Base-by-base conservation (phyloP, 108 stramenopile species). In the Skeletonema tropicum region DNA sequence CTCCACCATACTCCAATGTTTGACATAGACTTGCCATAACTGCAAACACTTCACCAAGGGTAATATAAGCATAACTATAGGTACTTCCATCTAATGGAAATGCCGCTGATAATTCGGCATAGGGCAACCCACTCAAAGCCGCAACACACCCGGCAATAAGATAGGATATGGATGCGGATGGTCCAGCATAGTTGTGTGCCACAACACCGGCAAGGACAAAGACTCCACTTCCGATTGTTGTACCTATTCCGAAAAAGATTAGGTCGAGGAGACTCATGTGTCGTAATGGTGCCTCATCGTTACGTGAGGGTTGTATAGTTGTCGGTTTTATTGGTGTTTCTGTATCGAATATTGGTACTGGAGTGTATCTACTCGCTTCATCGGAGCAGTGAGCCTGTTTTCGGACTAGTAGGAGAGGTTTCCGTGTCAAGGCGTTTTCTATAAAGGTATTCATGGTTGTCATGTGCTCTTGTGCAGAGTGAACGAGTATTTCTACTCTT, bases 181-280 rank as follows among this genome's bases (percentile, higher is more conserved):
- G 93, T 10, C 97, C 97, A 2, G 94, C 89, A 60, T 89, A 82
- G 26, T 87, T 71, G 65, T 86, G 66, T 3, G 92, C 92, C 49
- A 94, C 90, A n/a, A 81, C 79, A 10, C 94, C 94, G 19, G 77
- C 65, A 57, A 97, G 68, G 1, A 97, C 97, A 73, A 97, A 97
- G 9, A 97, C 92, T n/a, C 97, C 97, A 57, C 74, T 70, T 7
- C 95, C 95, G 0, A 96, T 77, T n/a, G 95, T 96, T 29, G 89
- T 88, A 1, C 92, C 91, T 3, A 93, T 82, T n/a, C 97, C 97
- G 25, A 97, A 71, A 19, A 82, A 84, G 13, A 96, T 71, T 4
- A 97, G 83, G 75, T 97, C 97, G 64, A 86, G 85, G 36, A 94
- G 69, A 17, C 83, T 68, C 69, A 89, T 68, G 62, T 89, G 88